Conservation (phyloP, 768 basidiomycete genomes). For the Sporobolomyces roseus region DNA sequence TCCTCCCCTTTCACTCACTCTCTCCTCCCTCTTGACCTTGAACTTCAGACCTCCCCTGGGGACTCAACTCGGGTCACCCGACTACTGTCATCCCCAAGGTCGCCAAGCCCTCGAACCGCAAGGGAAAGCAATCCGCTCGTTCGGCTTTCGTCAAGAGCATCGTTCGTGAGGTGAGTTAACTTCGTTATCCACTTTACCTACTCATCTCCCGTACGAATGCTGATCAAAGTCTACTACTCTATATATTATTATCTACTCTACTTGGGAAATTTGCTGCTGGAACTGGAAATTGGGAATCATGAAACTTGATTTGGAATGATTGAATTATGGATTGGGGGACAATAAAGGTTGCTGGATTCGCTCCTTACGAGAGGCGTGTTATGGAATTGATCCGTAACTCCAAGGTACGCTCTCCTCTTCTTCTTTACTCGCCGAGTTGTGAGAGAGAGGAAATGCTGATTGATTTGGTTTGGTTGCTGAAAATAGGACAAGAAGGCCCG, state of each 20-base stretch:
- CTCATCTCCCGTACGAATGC: no score
- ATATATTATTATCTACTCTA: no score
- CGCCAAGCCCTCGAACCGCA: constrained; percentile 58
- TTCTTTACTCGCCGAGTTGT: neutral
- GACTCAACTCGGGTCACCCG: constrained; percentile 44
- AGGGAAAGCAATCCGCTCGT: constrained; percentile 83
- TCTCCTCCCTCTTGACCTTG: neutral
- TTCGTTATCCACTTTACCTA: no score
- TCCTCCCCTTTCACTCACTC: neutral
- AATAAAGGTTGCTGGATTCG: constrained; percentile 61
- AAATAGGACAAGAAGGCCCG: constrained; percentile 94
- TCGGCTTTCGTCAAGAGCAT: constrained; percentile 90
- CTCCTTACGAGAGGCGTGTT: constrained; percentile 80
- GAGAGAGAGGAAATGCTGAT: no score
- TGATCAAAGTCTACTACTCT: no score
- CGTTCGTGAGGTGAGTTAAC: no score
- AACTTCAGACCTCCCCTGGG: constrained; percentile 42
- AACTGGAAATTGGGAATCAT: no score
- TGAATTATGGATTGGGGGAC: no score
- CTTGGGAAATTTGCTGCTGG: no score
- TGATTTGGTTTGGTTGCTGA: neutral
- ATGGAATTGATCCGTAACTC: constrained; percentile 64
- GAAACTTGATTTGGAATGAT: no score
- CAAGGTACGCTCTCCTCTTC: constrained; percentile 18
- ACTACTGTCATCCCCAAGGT: constrained; percentile 40